Base-by-base conservation (phyloP, 2,329 filamentous ascomycete species). In the Sordariomycetes sp. region DNA sequence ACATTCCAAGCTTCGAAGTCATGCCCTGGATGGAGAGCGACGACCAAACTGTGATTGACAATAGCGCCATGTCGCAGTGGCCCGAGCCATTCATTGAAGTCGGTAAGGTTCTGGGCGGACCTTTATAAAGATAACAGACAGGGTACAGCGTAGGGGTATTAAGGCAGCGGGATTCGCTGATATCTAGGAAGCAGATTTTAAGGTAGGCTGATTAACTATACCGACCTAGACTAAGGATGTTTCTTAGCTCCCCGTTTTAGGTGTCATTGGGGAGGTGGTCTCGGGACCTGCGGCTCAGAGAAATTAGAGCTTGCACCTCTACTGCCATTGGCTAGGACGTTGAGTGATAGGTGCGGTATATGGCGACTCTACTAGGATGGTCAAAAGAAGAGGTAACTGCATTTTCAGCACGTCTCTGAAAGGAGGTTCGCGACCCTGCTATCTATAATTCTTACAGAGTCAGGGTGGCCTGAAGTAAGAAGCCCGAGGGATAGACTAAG, bases 261-360 rank as follows among this genome's bases (percentile, higher is more conserved):
- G 63, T 65, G 1, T 74, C 81, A 20, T 59, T 61, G 6, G 80
- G 80, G 0, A 55, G 59, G 24, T 79, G 77, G 76, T 71, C 76
- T 1, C 74, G 72, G 52, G 71, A 76, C 20, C 67, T 66, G 37
- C 72, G 73, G 46, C 67, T 76, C 56, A 80, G 76, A 63, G 69
- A 75, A 51, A 62, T 75, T 58, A 79, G 79, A 0, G 65, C 65
- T 18, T 71, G 68, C 66, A 67, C 64, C 14, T 66, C 65, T 24
- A 64, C 70, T 10, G 70, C 73, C 34, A 65, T 74, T 25, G 66
- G 67, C 0, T 64, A 64, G 3, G 71, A 68, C 3, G 60, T 71
- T 1, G 70, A 71, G 0, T 72, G 68, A 0, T 63, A 74, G 54
- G 70, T 68, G 1, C 61, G 74, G 1, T 73, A 74, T 53, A 74